A percentile compares a stretch with the other conserved stretches of the same genome.
Evolutionary conservation across 1,139 yeast species (phyloP).

Genomic region (Kodamaea plutei): DNA sequence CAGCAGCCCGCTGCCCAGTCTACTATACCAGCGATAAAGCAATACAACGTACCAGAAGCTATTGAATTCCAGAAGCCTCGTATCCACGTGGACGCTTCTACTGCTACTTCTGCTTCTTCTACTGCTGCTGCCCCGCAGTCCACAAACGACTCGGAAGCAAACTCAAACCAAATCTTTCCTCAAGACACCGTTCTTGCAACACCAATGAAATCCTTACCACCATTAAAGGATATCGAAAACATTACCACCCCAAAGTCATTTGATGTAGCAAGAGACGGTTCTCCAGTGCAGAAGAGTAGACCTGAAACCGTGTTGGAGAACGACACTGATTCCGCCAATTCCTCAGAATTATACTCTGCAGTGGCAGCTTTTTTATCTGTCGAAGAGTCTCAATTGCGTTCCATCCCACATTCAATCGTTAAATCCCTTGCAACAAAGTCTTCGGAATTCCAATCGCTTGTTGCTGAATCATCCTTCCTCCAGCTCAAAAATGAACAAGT

Average conservation of each 20-base stretch:
- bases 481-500: constrained; percentile 55
- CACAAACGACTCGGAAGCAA: no score
- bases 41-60: no score
- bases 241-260: constrained; percentile 43
- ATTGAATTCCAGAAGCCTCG: neutral
- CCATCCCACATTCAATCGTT: constrained; percentile 19
- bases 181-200: constrained; percentile 4
- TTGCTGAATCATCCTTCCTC: constrained; percentile 48
- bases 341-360: constrained; percentile 8
- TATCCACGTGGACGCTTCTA: neutral
- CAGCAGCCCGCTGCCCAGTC: no score
- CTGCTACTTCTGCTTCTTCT: no score
- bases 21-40: no score
- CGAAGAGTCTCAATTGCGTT: constrained; percentile 18
- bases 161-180: neutral
- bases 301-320: constrained; percentile 2
- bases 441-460: constrained; percentile 44
- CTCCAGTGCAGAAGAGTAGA: constrained; percentile 14
- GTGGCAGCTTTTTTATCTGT: constrained; percentile 35
- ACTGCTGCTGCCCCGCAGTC: no score
- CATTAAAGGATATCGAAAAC: constrained; percentile 41
- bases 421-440: constrained; percentile 41
- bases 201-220: constrained; percentile 31
- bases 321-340: constrained; percentile 4
- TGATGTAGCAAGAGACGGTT: constrained; percentile 31